These are phyloP conservation scores for Colletotrichum tanaceti DNA, from an alignment of 2,329 filamentous ascomycete genomes.

Conservation along the genomic window DNA sequence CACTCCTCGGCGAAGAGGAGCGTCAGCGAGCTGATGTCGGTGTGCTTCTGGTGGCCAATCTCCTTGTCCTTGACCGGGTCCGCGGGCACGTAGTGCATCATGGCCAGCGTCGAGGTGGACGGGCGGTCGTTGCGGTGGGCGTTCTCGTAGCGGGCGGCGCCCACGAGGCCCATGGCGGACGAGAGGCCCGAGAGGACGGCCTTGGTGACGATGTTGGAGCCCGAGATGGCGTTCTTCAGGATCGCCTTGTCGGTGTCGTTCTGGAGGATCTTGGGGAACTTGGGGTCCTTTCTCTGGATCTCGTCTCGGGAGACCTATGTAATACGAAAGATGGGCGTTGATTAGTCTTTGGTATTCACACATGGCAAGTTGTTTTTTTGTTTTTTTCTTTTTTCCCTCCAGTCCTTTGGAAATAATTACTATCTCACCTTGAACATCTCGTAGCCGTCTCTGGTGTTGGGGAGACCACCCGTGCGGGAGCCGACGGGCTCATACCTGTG, in stretches of 20 bases:
- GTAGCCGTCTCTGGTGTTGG: slow-evolving; percentile 62
- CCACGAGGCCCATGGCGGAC: slow-evolving; percentile 58
- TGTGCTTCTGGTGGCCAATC: slow-evolving; percentile 68
- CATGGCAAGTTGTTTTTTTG: no score
- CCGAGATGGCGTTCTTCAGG: slow-evolving; percentile 62
- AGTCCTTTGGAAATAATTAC: slow-evolving; percentile 11
- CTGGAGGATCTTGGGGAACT: slow-evolving; percentile 60
- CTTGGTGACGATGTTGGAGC: slow-evolving; percentile 63
- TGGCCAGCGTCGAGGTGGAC: slow-evolving; percentile 62
- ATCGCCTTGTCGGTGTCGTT: slow-evolving; percentile 60
- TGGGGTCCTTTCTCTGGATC: slow-evolving; percentile 59
- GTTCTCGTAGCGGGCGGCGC: slow-evolving; percentile 61
- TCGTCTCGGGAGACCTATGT: slow-evolving; percentile 58
- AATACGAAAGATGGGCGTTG: neutral
- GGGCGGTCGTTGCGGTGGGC: slow-evolving; percentile 62
- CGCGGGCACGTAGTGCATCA: slow-evolving; percentile 66
- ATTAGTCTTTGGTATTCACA: neutral
- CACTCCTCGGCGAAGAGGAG: slow-evolving; percentile 67
- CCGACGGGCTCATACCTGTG: slow-evolving; percentile 62
- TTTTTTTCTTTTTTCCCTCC: no score
- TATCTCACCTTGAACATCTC: slow-evolving; percentile 61
- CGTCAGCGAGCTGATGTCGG: slow-evolving; percentile 66
- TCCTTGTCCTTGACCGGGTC: slow-evolving; percentile 54
- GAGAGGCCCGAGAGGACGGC: slow-evolving; percentile 62
- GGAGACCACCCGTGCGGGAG: slow-evolving; percentile 59